A percentile compares a stretch with the other conserved stretches of the same genome.
Evolutionary conservation across 116 monocot species (phyloP).

Genomic region (Papilionanthe hybrid): DNA sequence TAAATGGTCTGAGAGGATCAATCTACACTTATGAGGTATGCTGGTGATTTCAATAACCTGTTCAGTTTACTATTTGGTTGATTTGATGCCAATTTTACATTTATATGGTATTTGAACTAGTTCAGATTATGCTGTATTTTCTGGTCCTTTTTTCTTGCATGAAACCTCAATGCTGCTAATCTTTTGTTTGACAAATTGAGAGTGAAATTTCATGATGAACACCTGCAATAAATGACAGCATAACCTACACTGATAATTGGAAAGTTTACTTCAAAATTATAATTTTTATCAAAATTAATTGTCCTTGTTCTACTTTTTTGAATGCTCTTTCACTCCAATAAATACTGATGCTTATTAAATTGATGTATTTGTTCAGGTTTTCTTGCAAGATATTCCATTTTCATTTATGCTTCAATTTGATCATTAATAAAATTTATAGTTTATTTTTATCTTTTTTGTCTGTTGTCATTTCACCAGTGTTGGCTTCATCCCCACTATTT

Average conservation of each 20-base stretch:
- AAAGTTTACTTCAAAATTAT: not conserved
- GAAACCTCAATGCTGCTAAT: not conserved
- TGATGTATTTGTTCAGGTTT: no score
- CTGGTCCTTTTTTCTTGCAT: not conserved
- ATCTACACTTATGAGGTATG: slow-evolving; percentile 47
- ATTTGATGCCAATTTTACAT: not conserved
- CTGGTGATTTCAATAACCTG: slow-evolving; percentile 15
- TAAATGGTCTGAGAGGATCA: slow-evolving; percentile 86
- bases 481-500: no score
- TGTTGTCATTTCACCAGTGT: no score
- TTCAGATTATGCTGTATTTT: not conserved
- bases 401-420: no score
- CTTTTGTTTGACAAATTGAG: not conserved
- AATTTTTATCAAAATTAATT: not conserved
- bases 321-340: no score
- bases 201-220: not conserved
- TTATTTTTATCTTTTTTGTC: no score
- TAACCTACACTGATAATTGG: not conserved
- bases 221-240: not conserved
- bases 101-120: not conserved
- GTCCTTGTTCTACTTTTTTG: no score
- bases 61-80: not conserved
- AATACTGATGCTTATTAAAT: no score
- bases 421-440: no score
- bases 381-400: no score